phyloP scores from a whole-genome alignment of 2,329 filamentous ascomycete genomes.

The Colletotrichum sp. region DNA sequence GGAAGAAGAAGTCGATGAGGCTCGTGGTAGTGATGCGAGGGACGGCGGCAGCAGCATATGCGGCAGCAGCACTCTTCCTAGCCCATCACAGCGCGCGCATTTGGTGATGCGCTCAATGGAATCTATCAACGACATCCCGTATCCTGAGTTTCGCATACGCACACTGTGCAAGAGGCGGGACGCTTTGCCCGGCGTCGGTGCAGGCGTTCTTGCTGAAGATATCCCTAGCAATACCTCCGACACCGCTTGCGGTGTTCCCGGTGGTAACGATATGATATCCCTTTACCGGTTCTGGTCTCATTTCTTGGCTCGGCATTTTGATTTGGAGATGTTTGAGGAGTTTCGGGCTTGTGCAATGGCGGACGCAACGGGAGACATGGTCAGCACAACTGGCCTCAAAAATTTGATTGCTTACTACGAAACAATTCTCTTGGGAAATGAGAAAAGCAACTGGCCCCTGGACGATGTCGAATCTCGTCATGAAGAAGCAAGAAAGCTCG shows the following conservation, averaged over 20 bases:
- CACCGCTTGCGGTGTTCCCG: background rate
- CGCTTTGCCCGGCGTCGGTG: conserved; percentile 28
- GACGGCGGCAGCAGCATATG: background rate
- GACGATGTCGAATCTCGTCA: background rate
- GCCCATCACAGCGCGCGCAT: conserved; percentile 14
- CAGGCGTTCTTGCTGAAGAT: conserved; percentile 25
- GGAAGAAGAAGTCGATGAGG: conserved; percentile 14
- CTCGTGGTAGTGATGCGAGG: background rate
- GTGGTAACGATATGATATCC: conserved; percentile 58
- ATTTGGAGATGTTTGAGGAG: conserved; percentile 76
- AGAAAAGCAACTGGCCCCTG: background rate
- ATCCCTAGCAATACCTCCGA: conserved; percentile 39
- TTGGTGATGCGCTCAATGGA: conserved; percentile 13
- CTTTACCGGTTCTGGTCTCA: conserved; percentile 79
- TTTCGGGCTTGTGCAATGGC: conserved; percentile 72
- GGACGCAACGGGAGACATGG: conserved; percentile 56
- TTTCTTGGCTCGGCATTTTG: conserved; percentile 76
- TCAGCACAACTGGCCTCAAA: conserved; percentile 59
- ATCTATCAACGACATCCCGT: conserved; percentile 24
- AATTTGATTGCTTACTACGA: conserved; percentile 71
- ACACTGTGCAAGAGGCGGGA: conserved; percentile 42
- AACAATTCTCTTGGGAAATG: background rate
- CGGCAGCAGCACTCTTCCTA: background rate
- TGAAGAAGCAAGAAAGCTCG: conserved; percentile 9
- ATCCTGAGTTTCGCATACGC: conserved; percentile 41